Conservation (phyloP, 306 rosid genomes). For the Cicer judaicum region DNA sequence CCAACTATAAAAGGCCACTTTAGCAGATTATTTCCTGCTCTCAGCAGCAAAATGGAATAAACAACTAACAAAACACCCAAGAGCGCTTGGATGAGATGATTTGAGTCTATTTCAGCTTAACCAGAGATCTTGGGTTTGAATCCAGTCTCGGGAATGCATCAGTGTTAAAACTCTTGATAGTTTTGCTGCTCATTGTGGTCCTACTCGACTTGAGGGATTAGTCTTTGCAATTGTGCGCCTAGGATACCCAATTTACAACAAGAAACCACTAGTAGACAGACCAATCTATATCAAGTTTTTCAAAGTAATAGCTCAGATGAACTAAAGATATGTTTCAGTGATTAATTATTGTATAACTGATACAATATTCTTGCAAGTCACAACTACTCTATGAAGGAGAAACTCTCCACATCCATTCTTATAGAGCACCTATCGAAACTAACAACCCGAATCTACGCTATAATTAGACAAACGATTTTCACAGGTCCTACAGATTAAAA, state of each 20-base stretch:
- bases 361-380: background rate
- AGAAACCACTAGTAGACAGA: too few relatives aligned
- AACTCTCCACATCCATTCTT: conserved; percentile 2
- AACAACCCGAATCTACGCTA: background rate
- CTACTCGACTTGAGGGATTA: too few relatives aligned
- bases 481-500: conserved; percentile 14
- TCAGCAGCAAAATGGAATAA: background rate
- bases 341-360: background rate
- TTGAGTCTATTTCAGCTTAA: too few relatives aligned
- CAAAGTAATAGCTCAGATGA: background rate
- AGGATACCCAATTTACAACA: too few relatives aligned
- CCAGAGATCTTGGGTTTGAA: too few relatives aligned
- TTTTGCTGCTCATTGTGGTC: too few relatives aligned
- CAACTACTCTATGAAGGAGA: background rate
- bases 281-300: conserved; percentile 8
- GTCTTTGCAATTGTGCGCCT: too few relatives aligned
- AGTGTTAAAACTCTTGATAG: too few relatives aligned
- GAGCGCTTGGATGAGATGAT: too few relatives aligned
- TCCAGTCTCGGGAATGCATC: too few relatives aligned
- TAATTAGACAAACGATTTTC: background rate
- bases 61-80: background rate
- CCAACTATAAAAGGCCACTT: background rate
- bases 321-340: background rate
- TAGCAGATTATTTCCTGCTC: background rate
- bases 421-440: background rate